Conservation (phyloP, 2,329 filamentous ascomycete species). For the Aquanectria penicillioides region DNA sequence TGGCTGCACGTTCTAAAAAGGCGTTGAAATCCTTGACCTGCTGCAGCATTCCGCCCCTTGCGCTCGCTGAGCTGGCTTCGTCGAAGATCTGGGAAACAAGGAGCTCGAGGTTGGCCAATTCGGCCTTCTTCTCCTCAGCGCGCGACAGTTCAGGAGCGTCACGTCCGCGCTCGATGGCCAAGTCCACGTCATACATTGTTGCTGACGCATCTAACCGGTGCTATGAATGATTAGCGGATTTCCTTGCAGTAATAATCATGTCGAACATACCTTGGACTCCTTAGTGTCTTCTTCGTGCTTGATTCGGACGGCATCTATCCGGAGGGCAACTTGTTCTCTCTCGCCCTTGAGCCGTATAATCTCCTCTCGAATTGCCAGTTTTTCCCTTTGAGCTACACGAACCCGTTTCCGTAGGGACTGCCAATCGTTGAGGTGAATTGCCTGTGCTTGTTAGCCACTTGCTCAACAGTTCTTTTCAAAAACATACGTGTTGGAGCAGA, state of each 20-base stretch:
- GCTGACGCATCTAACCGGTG: slow-evolving; percentile 65
- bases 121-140: slow-evolving; percentile 58
- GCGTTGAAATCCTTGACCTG: slow-evolving; percentile 71
- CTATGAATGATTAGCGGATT: slow-evolving; percentile 29
- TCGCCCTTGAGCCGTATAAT: slow-evolving; percentile 69
- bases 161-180: slow-evolving; percentile 63
- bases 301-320: slow-evolving; percentile 70
- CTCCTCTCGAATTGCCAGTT: slow-evolving; percentile 65
- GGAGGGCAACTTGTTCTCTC: slow-evolving; percentile 69
- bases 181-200: slow-evolving; percentile 69
- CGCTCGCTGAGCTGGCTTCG: slow-evolving; percentile 60
- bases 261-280: slow-evolving; percentile 58
- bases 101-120: slow-evolving; percentile 67
- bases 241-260: too few species aligned
- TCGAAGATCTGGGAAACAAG: slow-evolving; percentile 64
- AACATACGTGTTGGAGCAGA: slow-evolving; percentile 67
- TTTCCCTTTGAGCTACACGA: slow-evolving; percentile 66
- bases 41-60: slow-evolving; percentile 62
- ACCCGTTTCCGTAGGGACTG: slow-evolving; percentile 68
- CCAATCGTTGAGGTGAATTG: slow-evolving; percentile 68
- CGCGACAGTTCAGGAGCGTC: slow-evolving; percentile 58
- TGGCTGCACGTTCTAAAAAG: slow-evolving; percentile 69
- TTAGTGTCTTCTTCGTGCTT: slow-evolving; percentile 66
- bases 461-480: accelerated
- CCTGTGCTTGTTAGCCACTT: slow-evolving; percentile 48